A percentile compares a stretch with the other conserved stretches of the same genome.
Conservation (phyloP, 257 asterid species). For the Scutellaria minor region DNA sequence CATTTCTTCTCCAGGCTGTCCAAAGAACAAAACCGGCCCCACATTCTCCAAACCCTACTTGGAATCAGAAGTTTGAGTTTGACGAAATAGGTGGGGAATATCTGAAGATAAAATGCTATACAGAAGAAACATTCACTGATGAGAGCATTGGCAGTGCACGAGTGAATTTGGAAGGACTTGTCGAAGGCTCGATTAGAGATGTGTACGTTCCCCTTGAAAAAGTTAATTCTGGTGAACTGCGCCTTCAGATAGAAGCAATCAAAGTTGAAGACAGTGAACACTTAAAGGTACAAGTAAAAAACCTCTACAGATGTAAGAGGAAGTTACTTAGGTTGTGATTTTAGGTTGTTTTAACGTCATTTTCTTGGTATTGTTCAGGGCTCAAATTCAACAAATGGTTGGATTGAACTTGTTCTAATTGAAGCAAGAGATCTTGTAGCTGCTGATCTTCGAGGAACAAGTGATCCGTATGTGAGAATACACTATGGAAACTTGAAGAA, state of each 20-base stretch:
- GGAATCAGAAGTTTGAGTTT: constrained; percentile 93
- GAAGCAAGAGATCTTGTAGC: constrained; percentile 95
- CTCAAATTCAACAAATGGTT: constrained; percentile 60
- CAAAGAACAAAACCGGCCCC: constrained; percentile 67
- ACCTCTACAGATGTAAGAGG: no score
- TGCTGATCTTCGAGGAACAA: constrained; percentile 97
- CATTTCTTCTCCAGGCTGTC: constrained; percentile 52
- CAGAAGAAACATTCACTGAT: constrained; percentile 85
- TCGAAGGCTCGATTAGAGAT: constrained; percentile 79
- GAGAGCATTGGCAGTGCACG: constrained; percentile 94
- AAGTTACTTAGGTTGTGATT: neutral
- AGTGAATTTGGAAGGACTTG: constrained; percentile 94
- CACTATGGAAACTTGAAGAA: constrained; percentile 88
- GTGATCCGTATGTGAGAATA: constrained; percentile 95
- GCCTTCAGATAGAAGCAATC: constrained; percentile 81
- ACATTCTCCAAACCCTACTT: constrained; percentile 69
- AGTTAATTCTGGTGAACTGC: constrained; percentile 86
- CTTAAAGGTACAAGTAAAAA: constrained; percentile 54
- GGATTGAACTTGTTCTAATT: constrained; percentile 85
- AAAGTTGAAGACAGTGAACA: constrained; percentile 57
- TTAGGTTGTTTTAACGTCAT: neutral
- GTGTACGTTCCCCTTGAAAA: constrained; percentile 90
- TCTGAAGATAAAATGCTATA: constrained; percentile 74
- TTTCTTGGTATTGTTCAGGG: constrained; percentile 52
- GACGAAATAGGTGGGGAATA: constrained; percentile 94